Evolutionary conservation across 2,329 filamentous ascomycete genomes (phyloP).

Genomic region (Aspergillus sp.): DNA sequence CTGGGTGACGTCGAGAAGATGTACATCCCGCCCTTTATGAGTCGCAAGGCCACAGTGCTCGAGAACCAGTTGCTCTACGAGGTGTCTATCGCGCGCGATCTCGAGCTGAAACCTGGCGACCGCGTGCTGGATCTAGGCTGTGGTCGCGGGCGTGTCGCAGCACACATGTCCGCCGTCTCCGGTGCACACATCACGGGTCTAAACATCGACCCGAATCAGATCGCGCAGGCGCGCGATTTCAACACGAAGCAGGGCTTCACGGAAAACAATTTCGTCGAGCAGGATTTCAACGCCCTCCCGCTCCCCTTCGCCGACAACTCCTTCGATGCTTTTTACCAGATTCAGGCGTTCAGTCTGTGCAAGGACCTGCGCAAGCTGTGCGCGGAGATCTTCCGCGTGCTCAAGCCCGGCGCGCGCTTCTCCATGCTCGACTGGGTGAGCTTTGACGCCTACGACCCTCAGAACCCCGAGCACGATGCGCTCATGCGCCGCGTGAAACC

Average conservation of each 20-base stretch:
- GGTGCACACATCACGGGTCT: slow-evolving; percentile 46
- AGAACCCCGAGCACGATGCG: slow-evolving; percentile 42
- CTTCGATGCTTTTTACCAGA: slow-evolving; percentile 53
- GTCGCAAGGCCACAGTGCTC: slow-evolving; percentile 42
- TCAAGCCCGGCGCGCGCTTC: slow-evolving; percentile 47
- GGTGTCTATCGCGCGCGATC: slow-evolving; percentile 44
- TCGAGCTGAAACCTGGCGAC: slow-evolving; percentile 41
- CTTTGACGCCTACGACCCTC: slow-evolving; percentile 44
- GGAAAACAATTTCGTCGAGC: slow-evolving; percentile 42
- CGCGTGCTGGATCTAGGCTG: slow-evolving; percentile 48
- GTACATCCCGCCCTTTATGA: slow-evolving; percentile 52
- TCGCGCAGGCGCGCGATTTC: slow-evolving; percentile 42
- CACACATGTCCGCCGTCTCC: slow-evolving; percentile 46
- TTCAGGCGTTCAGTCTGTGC: slow-evolving; percentile 51
- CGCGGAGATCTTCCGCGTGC: slow-evolving; percentile 43
- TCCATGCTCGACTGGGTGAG: slow-evolving; percentile 50
- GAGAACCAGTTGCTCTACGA: slow-evolving; percentile 51
- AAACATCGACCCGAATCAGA: slow-evolving; percentile 50
- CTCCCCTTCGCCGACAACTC: slow-evolving; percentile 44
- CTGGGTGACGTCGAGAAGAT: slow-evolving; percentile 53
- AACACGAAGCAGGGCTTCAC: slow-evolving; percentile 39
- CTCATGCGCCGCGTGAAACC: slow-evolving; percentile 52
- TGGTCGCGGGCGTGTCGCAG: slow-evolving; percentile 48
- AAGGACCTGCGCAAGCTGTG: slow-evolving; percentile 44
- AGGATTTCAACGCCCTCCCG: slow-evolving; percentile 48